Evolutionary conservation across 441 rosid genomes (phyloP), one percentile per base, ranked within the genome.

Genomic region (Omphalea diandra): DNA sequence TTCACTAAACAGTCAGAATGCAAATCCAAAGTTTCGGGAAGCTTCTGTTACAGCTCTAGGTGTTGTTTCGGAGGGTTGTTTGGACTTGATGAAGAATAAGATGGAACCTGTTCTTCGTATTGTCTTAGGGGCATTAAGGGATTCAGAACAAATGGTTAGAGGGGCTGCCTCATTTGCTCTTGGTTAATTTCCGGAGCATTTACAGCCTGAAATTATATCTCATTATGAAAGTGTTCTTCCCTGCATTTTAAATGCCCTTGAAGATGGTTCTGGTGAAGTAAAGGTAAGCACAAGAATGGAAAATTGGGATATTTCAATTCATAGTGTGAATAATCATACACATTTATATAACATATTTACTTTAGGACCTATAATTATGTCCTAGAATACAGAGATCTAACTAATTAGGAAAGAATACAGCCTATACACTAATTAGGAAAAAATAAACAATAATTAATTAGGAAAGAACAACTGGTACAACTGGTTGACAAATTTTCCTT

Each of bases 111-210:
- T 91, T 79, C 99, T 96, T 77, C 85, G 84, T 75, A 73, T 93
- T 62, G 97, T 93, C 73, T 79, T 93, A 63, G 88, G 83, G 69
- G 93, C 99, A 70, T 77, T 96, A 71, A 86, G 97, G 76, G 99
- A 96, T 82, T 86, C 94, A 24, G 99, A 96, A 72, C 90, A 87
- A 85, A 80, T 96, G 92, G 97, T 96, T 77, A 85, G 99, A 79
- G 99, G 99, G 65, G 99, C 99, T 82, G 91, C 98, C 46, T 91
- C 99, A 52, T 93, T 96, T 80, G 97, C 99, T 26, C 77, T 96
- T 79, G 99, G 99, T 69, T 98, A 96, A 72, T 96, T 90, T 65
- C 96, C 99, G 0, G 99, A 96, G 83, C 79, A 96, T 87, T 88
- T 96, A 79, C 99, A 96, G 84, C 99, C 99, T 35, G 99, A 96